A percentile compares a stretch with the other conserved stretches of the same genome.
Conservation (phyloP, 441 rosid genomes). For the Erodium texanum region DNA sequence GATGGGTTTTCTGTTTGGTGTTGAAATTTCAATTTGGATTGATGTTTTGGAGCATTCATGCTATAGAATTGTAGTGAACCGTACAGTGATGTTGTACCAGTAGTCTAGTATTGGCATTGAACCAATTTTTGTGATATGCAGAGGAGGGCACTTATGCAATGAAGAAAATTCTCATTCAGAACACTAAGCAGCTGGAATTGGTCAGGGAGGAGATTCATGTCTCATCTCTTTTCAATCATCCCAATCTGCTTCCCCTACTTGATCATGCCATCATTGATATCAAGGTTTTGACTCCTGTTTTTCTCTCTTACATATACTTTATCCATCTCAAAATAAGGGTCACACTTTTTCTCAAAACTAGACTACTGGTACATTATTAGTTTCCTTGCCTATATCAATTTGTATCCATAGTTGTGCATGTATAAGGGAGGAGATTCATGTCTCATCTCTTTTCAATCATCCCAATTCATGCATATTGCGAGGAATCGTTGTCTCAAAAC, state of each 20-base stretch:
- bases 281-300: slow-evolving; percentile 38
- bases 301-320: too few species aligned
- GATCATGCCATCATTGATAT: slow-evolving; percentile 89
- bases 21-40: neutral
- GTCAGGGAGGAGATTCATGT: slow-evolving; percentile 95
- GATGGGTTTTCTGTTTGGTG: neutral
- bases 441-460: too few species aligned
- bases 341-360: too few species aligned
- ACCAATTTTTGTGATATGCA: slow-evolving; percentile 9
- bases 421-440: too few species aligned
- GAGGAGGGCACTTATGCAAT: slow-evolving; percentile 93
- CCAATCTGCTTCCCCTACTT: slow-evolving; percentile 89
- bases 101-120: neutral
- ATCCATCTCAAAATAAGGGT: neutral
- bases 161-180: slow-evolving; percentile 97
- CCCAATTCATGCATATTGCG: too few species aligned
- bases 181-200: slow-evolving; percentile 76
- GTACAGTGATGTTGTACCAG: neutral
- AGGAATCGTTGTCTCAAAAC: too few species aligned
- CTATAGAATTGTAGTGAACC: neutral
- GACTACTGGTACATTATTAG: too few species aligned
- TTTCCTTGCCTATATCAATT: too few species aligned
- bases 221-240: slow-evolving; percentile 81
- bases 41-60: neutral
- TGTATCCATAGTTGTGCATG: too few species aligned